Conservation (phyloP, 148 eudicot species). For the Rhododendron ferrugineum region DNA sequence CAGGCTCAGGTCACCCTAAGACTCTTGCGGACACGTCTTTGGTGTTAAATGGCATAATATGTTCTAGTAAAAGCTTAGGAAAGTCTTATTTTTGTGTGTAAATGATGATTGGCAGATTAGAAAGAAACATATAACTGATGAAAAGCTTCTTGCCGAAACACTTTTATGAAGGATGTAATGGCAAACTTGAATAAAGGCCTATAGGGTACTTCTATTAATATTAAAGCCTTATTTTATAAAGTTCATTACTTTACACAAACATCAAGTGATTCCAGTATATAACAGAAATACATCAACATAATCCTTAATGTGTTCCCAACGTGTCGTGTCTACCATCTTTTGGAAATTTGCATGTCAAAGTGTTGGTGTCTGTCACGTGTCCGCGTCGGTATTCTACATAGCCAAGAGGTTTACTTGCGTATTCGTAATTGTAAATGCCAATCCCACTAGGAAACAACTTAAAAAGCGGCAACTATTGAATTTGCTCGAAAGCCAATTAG, state of each 20-base stretch:
- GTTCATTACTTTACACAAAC: background rate
- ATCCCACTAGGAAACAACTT: too few species aligned
- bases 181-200: background rate
- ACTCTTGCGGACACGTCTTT: background rate
- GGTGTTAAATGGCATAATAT: background rate
- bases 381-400: background rate
- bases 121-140: background rate
- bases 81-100: background rate
- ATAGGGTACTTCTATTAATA: background rate
- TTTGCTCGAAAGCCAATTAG: too few species aligned
- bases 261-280: background rate
- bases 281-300: background rate
- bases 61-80: background rate
- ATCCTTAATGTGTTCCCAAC: too few species aligned
- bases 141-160: background rate
- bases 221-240: background rate
- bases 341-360: background rate
- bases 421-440: too few species aligned
- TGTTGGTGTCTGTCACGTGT: background rate
- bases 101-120: background rate
- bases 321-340: background rate
- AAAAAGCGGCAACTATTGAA: too few species aligned
- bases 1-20: background rate
- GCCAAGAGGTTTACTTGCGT: too few species aligned
- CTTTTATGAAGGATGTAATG: background rate